Evolutionary conservation across 768 basidiomycete genomes (phyloP), one percentile per base, ranked within the genome.

Genomic region (Termitomyces sp.): DNA sequence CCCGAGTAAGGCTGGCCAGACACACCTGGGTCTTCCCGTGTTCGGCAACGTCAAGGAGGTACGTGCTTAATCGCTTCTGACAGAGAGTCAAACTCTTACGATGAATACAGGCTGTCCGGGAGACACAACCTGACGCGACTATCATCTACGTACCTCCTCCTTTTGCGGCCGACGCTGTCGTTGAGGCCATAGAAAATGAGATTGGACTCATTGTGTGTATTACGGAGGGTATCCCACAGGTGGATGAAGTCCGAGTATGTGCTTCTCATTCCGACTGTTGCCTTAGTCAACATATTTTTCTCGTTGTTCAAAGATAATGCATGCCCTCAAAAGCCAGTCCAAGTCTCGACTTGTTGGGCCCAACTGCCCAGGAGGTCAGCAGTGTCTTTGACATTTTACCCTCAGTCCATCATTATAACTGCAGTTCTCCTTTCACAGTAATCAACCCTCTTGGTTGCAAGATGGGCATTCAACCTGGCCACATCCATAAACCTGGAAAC

Each of bases 121-220:
- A 92, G 62, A 84, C 87, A 44, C 77, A 85, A 61, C 97, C 97
- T 12, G 96, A 98, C 67, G 97, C 97, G 30, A 88, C 93, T 36
- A 86, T 99, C 58, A 86, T 99, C 74, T 99, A 98, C 72, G 97
- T 99, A 14, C 97, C 97, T 5, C 97, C 97, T n/a, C 92, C 95
- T 4, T 80, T 81, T 51, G 96, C 96, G 20, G 97, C 93, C 30
- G 95, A 96, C 63, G 97, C 97, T 43, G 98, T 99, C 71, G 87
- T 99, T 56, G 97, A 99, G 73, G 97, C 97, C 36, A 98, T 99
- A 66, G 97, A 98, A 73, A 92, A 92, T 65, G 97, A 99, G 74
- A 95, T 99, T 78, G 86, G 88, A 18, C 77, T 99, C 59, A 99
- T 99, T 77, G 97, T 99, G 48, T 95, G 94, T 70, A 91, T 99